phyloP scores from a whole-genome alignment of 2,329 filamentous ascomycete genomes.

The Colletotrichum godetiae region DNA sequence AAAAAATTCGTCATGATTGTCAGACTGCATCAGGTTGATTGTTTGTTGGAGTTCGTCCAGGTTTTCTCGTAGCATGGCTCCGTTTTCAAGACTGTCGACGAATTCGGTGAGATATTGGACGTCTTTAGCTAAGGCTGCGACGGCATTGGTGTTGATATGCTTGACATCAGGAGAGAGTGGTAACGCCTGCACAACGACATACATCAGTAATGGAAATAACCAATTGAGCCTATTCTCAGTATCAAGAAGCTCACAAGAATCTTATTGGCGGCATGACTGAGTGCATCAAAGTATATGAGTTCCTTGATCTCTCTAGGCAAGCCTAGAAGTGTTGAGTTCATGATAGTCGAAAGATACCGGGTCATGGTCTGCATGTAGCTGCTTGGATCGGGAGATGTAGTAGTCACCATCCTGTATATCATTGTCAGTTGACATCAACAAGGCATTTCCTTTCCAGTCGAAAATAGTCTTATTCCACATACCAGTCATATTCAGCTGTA shows the following conservation, averaged over 20 bases:
- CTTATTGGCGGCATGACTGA: slow-evolving; percentile 88
- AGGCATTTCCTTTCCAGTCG: too few relatives aligned
- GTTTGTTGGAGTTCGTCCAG: slow-evolving; percentile 95
- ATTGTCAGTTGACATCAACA: slow-evolving; percentile 3
- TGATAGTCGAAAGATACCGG: slow-evolving; percentile 92
- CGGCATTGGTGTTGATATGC: slow-evolving; percentile 88
- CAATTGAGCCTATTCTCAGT: not conserved
- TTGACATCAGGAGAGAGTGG: slow-evolving; percentile 83
- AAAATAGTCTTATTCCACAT: slow-evolving; percentile 38
- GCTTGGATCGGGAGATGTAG: slow-evolving; percentile 77
- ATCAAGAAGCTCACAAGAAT: slow-evolving; percentile 71
- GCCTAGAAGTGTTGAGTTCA: slow-evolving; percentile 92
- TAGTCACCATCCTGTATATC: slow-evolving; percentile 62
- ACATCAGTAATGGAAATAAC: not conserved
- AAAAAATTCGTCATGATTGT: slow-evolving; percentile 97
- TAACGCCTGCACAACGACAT: slow-evolving; percentile 64
- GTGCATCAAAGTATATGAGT: slow-evolving; percentile 95
- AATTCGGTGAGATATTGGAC: slow-evolving; percentile 87
- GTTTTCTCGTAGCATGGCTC: slow-evolving; percentile 86
- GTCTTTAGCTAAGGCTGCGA: slow-evolving; percentile 83
- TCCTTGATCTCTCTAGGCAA: slow-evolving; percentile 97
- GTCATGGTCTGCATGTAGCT: slow-evolving; percentile 97
- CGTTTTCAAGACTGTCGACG: slow-evolving; percentile 85
- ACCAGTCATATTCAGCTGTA: slow-evolving; percentile 97
- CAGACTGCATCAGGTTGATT: slow-evolving; percentile 84